Base-by-base conservation (phyloP, 192 early-diverging fungal species). In the Linnemannia hyalina region DNA sequence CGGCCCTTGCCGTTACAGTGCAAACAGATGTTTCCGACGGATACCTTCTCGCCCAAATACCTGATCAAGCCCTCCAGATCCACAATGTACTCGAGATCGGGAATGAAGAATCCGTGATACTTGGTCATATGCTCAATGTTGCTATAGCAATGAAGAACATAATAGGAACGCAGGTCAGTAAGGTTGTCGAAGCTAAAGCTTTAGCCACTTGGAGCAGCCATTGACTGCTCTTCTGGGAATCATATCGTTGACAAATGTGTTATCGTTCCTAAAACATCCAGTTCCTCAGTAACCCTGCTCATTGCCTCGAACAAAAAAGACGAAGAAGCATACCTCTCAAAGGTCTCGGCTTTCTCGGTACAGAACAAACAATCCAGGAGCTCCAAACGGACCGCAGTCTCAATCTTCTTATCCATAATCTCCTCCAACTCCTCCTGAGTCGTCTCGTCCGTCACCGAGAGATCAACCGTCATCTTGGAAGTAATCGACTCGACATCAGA, bases 11-110 rank as follows among this genome's bases (percentile, higher is more conserved):
- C 97, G 79, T 97, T 97, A 90, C 99, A 99, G 90, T 94, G 97
- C 54, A 99, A 82, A 86, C 99, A 99, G 18, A 97, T 93, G 90
- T 99, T 99, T 78, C 94, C 98, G 26, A 99, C 95, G 32, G 94
- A 92, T 77, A 99, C 93, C 89, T 99, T 99, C 83, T 99, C 98
- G 29, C 95, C 97, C 42, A 99, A 90, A 82, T 98, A 99, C 83
- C 90, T 92, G 74, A 99, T 91, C 74, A 99, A 89, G 10, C 98
- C 99, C 47, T 92, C 93, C 35, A 97, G 81, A 81, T 99, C 96
- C 2, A 94, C 94, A 74, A 99, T 85, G 85, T 94, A 98, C 88
- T 99, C 98, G 47, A 99, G 92, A 89, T 99, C 98, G 32, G 99
- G 99, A 81, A 99, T 95, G 78, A 99, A 99, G 83, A 99, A 96